Conservation (phyloP, 768 basidiomycete genomes). For the Tricholoma terreum region DNA sequence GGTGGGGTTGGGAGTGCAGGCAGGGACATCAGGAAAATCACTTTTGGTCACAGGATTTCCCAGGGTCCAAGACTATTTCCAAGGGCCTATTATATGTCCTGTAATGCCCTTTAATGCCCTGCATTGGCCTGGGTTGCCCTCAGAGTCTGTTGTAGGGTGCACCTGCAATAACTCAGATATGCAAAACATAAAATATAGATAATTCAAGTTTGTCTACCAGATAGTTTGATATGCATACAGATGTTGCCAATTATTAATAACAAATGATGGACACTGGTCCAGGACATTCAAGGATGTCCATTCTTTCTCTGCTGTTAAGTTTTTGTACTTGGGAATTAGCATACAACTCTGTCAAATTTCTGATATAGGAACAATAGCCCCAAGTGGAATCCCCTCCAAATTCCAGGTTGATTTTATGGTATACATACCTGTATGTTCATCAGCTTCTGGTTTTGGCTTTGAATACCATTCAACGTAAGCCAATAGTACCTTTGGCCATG, state of each 20-base stretch:
- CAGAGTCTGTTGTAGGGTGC: too few species aligned
- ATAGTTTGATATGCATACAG: slow-evolving; percentile 26
- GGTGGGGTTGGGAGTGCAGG: too few species aligned
- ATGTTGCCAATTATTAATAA: slow-evolving; percentile 25
- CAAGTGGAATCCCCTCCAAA: slow-evolving; percentile 1
- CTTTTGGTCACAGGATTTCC: too few species aligned
- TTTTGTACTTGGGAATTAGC: slow-evolving; percentile 24
- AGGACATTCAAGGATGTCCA: slow-evolving; percentile 17
- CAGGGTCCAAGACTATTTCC: too few species aligned
- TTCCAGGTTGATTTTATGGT: neutral
- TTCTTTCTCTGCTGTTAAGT: neutral
- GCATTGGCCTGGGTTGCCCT: too few species aligned
- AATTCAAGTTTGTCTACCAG: slow-evolving; percentile 12
- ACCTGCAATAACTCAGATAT: too few species aligned
- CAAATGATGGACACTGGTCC: slow-evolving; percentile 17
- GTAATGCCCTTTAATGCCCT: too few species aligned
- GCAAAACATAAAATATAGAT: too few species aligned
- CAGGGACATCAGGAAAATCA: neutral
- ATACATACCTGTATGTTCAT: slow-evolving; percentile 8
- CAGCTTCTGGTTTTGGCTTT: neutral
- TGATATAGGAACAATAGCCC: slow-evolving; percentile 26
- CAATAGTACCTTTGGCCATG: slow-evolving; percentile 12
- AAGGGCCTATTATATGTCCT: too few species aligned
- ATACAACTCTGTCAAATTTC: slow-evolving; percentile 31
- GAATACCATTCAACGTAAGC: slow-evolving; percentile 10